phyloP scores from a whole-genome alignment of 257 asterid species.

The Petunia axillaris region DNA sequence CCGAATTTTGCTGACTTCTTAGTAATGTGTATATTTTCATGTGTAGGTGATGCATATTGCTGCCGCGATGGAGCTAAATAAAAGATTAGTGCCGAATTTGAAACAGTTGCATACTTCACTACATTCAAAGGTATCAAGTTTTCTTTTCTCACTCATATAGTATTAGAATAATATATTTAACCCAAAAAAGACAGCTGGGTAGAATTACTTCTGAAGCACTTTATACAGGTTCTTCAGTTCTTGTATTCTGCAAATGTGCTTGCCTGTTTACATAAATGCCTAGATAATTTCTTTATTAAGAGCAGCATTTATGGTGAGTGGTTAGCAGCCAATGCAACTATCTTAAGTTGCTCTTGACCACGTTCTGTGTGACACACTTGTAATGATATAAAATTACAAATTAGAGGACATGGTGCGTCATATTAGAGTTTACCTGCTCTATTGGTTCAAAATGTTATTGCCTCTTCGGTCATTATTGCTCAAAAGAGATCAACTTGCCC shows the following conservation, averaged over 20 bases:
- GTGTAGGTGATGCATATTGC: constrained; percentile 97
- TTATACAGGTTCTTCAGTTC: not conserved
- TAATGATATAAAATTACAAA: constrained; percentile 15
- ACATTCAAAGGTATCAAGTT: constrained; percentile 65
- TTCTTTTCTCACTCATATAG: not conserved
- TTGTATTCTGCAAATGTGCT: not conserved
- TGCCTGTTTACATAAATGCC: not conserved
- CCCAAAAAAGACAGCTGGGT: not conserved
- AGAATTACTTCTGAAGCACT: not conserved
- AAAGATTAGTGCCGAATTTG: constrained; percentile 79
- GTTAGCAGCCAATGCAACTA: not conserved
- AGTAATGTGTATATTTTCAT: constrained; percentile 27
- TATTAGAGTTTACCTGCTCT: not conserved
- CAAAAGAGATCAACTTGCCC: not conserved
- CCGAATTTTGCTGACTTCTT: not conserved
- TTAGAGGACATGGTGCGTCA: not conserved
- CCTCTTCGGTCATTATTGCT: not conserved
- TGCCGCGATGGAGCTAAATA: constrained; percentile 85
- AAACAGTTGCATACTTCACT: constrained; percentile 81
- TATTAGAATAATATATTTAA: not conserved
- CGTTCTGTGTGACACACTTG: not conserved
- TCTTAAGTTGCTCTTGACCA: not conserved
- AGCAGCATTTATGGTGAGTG: not conserved
- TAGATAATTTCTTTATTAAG: not conserved
- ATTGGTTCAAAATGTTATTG: not conserved